Evolutionary conservation across 2,329 filamentous ascomycete genomes (phyloP).

Genomic region (Xylariales sp.): DNA sequence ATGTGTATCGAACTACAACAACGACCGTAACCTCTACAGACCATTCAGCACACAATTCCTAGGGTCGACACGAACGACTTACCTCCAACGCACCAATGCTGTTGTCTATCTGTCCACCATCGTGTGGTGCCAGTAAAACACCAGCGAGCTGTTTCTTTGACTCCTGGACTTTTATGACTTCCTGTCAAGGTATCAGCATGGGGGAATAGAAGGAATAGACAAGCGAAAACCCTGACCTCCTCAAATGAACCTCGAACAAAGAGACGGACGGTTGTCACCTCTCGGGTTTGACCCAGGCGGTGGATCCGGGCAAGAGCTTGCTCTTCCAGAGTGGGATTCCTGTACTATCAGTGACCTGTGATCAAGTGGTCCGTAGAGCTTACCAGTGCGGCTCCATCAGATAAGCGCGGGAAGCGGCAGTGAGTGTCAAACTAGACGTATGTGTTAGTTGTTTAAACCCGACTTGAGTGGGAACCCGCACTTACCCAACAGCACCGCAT

Average conservation of each 20-base stretch:
- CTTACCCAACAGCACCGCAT: conserved; percentile 48
- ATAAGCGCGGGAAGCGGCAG: conserved; percentile 40
- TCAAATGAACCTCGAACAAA: conserved; percentile 35
- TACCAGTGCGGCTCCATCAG: conserved; percentile 48
- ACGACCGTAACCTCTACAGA: too few relatives aligned
- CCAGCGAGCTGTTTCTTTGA: not conserved
- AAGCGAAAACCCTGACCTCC: conserved; percentile 17
- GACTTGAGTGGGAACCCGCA: not conserved
- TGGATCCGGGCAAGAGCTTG: conserved; percentile 37
- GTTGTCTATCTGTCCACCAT: not conserved
- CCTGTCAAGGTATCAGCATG: too few relatives aligned
- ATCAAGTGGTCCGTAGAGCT: not conserved
- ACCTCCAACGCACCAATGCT: not conserved
- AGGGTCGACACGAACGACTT: too few relatives aligned
- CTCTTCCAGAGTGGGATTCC: conserved; percentile 40
- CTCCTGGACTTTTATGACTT: conserved; percentile 1
- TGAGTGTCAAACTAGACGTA: conserved; percentile 37
- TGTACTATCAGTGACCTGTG: conserved; percentile 5
- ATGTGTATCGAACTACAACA: too few relatives aligned
- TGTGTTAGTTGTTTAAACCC: not conserved
- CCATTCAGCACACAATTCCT: too few relatives aligned
- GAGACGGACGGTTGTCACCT: conserved; percentile 33
- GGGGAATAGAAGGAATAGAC: not conserved
- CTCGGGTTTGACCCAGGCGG: conserved; percentile 28
- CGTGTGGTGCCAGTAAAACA: not conserved